Percentiles rank a stretch among this genome's conserved stretches.
These are phyloP conservation scores for Heliamphora exappendiculata DNA, from an alignment of 148 eudicot species.

Conservation along the genomic window DNA sequence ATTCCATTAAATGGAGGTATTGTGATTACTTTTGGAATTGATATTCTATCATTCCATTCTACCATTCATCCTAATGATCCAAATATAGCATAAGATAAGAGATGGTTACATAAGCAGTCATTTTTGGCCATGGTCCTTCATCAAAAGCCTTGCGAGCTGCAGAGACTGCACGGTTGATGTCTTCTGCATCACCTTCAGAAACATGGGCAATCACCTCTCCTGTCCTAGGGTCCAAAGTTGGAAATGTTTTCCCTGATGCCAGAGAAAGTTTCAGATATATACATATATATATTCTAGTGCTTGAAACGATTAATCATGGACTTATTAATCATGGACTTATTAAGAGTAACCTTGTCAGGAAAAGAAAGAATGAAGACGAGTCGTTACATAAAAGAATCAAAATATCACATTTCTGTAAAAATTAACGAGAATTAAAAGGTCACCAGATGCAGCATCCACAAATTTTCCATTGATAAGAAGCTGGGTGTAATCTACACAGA, in stretches of 20 bases:
- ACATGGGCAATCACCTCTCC: constrained; percentile 52
- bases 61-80: no score
- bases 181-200: constrained; percentile 62
- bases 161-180: constrained; percentile 54
- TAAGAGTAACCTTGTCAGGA: background rate
- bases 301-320: background rate
- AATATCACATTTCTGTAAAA: no score
- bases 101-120: constrained; percentile 61
- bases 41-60: no score
- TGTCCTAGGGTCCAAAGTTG: constrained; percentile 56
- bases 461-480: constrained; percentile 54
- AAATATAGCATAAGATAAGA: background rate
- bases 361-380: background rate
- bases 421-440: background rate
- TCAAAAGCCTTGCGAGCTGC: constrained; percentile 72
- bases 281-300: background rate
- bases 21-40: no score
- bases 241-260: constrained; percentile 49
- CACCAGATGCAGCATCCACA: constrained; percentile 62
- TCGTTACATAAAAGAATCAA: background rate
- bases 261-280: constrained; percentile 7
- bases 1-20: no score
- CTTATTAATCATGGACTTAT: background rate
- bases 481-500: constrained; percentile 36
- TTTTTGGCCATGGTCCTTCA: constrained; percentile 68